Percentiles rank a stretch among this genome's conserved stretches.
Conservation (phyloP, 2,329 filamentous ascomycete genomes). For the Colletotrichum abscissum region DNA sequence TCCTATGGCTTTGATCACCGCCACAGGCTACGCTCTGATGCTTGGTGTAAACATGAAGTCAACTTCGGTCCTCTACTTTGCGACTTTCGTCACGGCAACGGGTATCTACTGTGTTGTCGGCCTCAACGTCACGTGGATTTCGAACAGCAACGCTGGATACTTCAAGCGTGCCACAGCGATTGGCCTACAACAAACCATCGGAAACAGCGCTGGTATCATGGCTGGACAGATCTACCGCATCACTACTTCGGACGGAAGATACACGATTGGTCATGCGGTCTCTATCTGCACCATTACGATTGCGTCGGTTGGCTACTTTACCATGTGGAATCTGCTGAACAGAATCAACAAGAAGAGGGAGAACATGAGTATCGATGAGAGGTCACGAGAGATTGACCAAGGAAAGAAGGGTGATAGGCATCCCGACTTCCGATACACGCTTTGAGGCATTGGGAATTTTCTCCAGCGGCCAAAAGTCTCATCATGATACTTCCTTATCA, state of each 20-base stretch:
- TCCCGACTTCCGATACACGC: constrained; percentile 30
- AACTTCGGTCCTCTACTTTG: constrained; percentile 20
- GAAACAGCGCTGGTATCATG: constrained; percentile 58
- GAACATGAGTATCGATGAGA: constrained; percentile 29
- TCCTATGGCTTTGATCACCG: constrained; percentile 57
- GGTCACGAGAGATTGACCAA: constrained; percentile 18
- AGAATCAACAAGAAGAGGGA: constrained; percentile 23
- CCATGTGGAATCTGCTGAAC: constrained; percentile 22
- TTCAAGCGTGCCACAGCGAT: constrained; percentile 59
- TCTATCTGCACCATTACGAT: constrained; percentile 30
- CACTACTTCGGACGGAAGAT: constrained; percentile 20
- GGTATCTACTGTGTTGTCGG: constrained; percentile 43
- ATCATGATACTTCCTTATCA: no score
- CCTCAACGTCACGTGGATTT: constrained; percentile 58
- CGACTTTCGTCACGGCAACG: constrained; percentile 10
- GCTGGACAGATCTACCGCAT: constrained; percentile 48
- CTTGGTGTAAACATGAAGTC: constrained; percentile 58
- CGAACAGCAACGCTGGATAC: constrained; percentile 56
- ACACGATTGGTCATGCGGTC: constrained; percentile 30
- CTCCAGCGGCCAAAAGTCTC: not conserved
- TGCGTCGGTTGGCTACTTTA: constrained; percentile 20
- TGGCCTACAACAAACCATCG: constrained; percentile 46
- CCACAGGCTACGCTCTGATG: constrained; percentile 61
- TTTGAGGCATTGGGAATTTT: not conserved
- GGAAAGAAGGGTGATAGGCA: constrained; percentile 32